A percentile compares a stretch with the other conserved stretches of the same genome.
phyloP scores from a whole-genome alignment of 805 yeast species.

The Kazachstania martiniae region DNA sequence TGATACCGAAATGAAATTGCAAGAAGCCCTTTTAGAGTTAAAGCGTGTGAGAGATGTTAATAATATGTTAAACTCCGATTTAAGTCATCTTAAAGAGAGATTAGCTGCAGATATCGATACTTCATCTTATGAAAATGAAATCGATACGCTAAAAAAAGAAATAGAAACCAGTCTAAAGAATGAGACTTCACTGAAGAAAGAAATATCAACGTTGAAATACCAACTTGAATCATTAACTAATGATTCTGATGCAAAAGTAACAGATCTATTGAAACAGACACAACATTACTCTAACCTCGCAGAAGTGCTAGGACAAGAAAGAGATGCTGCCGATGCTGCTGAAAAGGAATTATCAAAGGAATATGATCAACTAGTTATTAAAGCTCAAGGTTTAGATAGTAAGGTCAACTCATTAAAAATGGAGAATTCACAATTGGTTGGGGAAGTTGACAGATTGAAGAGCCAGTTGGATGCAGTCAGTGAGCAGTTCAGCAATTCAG shows the following conservation, averaged over 20 bases:
- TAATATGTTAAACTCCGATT: slow-evolving; percentile 44
- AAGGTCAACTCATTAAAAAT: slow-evolving; percentile 52
- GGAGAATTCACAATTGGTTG: slow-evolving; percentile 4
- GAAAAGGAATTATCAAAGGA: slow-evolving; percentile 38
- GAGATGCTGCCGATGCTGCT: slow-evolving; percentile 32
- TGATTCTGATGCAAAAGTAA: slow-evolving; percentile 28
- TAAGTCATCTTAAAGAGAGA: slow-evolving; percentile 40
- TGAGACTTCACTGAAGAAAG: slow-evolving; percentile 58
- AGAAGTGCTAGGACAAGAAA: slow-evolving; percentile 33
- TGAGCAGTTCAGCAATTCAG: slow-evolving; percentile 9
- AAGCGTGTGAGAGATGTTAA: slow-evolving; percentile 39
- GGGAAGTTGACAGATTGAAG: slow-evolving; percentile 40
- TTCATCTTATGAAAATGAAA: slow-evolving; percentile 39
- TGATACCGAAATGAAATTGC: slow-evolving; percentile 43
- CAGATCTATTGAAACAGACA: slow-evolving; percentile 33
- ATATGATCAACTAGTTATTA: slow-evolving; percentile 36
- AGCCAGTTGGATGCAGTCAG: slow-evolving; percentile 3
- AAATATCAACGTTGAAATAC: slow-evolving; percentile 48
- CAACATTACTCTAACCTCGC: slow-evolving; percentile 32
- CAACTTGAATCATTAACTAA: slow-evolving; percentile 46
- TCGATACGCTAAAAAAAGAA: slow-evolving; percentile 42
- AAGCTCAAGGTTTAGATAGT: slow-evolving; percentile 45
- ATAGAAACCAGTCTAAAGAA: slow-evolving; percentile 44
- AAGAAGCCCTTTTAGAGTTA: slow-evolving; percentile 45
- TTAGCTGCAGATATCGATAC: slow-evolving; percentile 31